These are phyloP conservation scores for Symmetrospora coprosmae DNA, from an alignment of 768 basidiomycete genomes.

Conservation along the genomic window DNA sequence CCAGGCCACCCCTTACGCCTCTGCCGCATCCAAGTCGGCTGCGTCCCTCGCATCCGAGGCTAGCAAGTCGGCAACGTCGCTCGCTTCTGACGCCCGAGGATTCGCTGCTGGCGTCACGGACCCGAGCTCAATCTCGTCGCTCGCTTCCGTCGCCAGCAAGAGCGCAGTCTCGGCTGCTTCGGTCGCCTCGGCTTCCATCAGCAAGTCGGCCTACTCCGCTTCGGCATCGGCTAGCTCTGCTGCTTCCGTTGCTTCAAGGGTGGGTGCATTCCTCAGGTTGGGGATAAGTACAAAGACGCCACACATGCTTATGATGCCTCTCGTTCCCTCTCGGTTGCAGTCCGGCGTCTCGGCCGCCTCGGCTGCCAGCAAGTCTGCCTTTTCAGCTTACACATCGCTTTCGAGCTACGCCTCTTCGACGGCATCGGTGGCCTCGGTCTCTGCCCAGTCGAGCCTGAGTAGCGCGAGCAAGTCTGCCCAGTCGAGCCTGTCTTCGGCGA, in stretches of 20 bases:
- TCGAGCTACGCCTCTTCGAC: slow-evolving; percentile 19
- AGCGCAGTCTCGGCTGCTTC: slow-evolving; percentile 34
- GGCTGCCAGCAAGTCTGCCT: slow-evolving; percentile 32
- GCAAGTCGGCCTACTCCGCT: slow-evolving; percentile 26
- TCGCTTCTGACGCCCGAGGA: background rate
- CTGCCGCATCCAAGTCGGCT: slow-evolving; percentile 35
- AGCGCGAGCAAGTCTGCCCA: slow-evolving; percentile 22
- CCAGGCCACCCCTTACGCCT: slow-evolving; percentile 33
- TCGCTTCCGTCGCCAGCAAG: slow-evolving; percentile 32
- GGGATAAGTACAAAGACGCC: background rate
- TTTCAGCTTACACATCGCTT: slow-evolving; percentile 27
- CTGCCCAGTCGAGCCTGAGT: slow-evolving; percentile 1
- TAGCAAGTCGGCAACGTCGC: slow-evolving; percentile 27
- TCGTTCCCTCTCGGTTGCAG: slow-evolving; percentile 1
- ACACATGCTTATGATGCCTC: background rate
- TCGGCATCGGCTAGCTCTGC: slow-evolving; percentile 31
- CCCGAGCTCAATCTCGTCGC: slow-evolving; percentile 31
- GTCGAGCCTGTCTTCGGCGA: slow-evolving; percentile 19
- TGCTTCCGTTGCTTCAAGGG: slow-evolving; percentile 32
- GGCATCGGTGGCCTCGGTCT: slow-evolving; percentile 21
- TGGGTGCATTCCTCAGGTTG: background rate
- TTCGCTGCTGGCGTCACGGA: slow-evolving; percentile 7
- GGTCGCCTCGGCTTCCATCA: slow-evolving; percentile 29
- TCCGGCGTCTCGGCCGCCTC: slow-evolving; percentile 19
- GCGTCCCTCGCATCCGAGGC: slow-evolving; percentile 30